A percentile compares a stretch with the other conserved stretches of the same genome.
Conservation (phyloP, 495 filamentous ascomycete species). For the Podospora sp. region DNA sequence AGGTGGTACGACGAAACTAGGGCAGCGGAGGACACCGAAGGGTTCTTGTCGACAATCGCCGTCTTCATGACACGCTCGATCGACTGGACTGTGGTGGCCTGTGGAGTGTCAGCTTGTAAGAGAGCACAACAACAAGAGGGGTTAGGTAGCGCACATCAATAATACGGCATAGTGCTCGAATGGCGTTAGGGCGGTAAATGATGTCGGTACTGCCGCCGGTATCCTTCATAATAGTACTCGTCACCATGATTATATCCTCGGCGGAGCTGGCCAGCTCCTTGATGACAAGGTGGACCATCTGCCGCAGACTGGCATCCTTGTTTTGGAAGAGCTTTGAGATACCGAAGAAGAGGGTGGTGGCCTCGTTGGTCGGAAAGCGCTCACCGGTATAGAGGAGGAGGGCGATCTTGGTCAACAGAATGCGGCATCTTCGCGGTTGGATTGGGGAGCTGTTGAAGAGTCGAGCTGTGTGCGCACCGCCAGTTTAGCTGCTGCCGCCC, state of each 20-base stretch:
- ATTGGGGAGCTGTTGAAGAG: slow-evolving; percentile 97
- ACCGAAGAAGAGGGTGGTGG: slow-evolving; percentile 97
- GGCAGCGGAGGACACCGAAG: slow-evolving; percentile 94
- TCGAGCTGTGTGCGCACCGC: slow-evolving; percentile 64
- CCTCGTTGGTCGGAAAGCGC: slow-evolving; percentile 94
- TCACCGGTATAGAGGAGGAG: slow-evolving; percentile 96
- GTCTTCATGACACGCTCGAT: slow-evolving; percentile 99
- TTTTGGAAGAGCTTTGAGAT: slow-evolving; percentile 99
- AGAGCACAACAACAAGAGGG: slow-evolving; percentile 11
- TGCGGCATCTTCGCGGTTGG: slow-evolving; percentile 90
- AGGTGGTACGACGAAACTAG: slow-evolving; percentile 98
- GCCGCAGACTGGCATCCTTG: slow-evolving; percentile 94
- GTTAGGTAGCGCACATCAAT: slow-evolving; percentile 79
- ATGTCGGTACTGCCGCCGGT: slow-evolving; percentile 94
- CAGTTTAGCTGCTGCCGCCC: neutral
- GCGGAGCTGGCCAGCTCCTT: slow-evolving; percentile 96
- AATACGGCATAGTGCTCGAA: slow-evolving; percentile 92
- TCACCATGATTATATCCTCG: slow-evolving; percentile 99
- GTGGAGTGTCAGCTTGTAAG: neutral
- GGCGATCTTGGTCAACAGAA: slow-evolving; percentile 95
- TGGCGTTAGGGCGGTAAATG: slow-evolving; percentile 95
- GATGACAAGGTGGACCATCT: slow-evolving; percentile 98
- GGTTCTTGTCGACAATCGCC: slow-evolving; percentile 98
- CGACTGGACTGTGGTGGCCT: slow-evolving; percentile 96
- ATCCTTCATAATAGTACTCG: slow-evolving; percentile 99